Base-by-base conservation (phyloP, 208 protist species). In the Leishmania aethiopica region DNA sequence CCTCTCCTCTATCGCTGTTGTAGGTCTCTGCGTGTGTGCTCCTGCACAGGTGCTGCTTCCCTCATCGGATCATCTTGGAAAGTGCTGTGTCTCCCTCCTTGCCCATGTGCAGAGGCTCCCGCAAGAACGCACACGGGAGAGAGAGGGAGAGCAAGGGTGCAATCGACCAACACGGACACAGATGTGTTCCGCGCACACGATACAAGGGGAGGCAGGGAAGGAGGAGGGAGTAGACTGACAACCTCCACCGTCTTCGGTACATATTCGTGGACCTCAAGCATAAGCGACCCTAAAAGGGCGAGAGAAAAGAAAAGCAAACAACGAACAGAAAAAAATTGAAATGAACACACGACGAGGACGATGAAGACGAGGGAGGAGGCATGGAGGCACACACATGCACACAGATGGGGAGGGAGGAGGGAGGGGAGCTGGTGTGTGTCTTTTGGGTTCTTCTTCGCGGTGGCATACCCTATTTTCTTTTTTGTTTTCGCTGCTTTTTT, bases 191-290 rank as follows among this genome's bases (percentile, higher is more conserved):
- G 45, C 22, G 10, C 8, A 74, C 32, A 32, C 40, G 70, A 51
- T 72, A 45, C 4, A n/a, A 72, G 22, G 70, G 55, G 45, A 19
- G 47, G 22, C 37, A n/a, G 49, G 28, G 35, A 37, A 47, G 11
- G 57, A 66, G 37, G 73, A 77, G 49, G 35, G 47, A 49, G 35
- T 62, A 42, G 35, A 69, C n/a, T 11, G 57, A 67, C 13, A 59
- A 47, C 40, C 32, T 42, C 51, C 13, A 42, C 51, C 53, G 7
- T 7, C 75, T 78, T 78, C 75, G 75, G 75, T 78, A 35, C 75
- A 60, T 49, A 69, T 66, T 66, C 57, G 75, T 78, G 75, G 75
- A 40, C 75, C 75, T 78, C 75, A 78, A 78, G 75, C 75, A 40
- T n/a, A 19, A 78, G 57, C 19, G 37, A 51, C 7, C 19, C 13